Conservation (phyloP, 345 rosid genomes). For the Gynandropsis gynandra region DNA sequence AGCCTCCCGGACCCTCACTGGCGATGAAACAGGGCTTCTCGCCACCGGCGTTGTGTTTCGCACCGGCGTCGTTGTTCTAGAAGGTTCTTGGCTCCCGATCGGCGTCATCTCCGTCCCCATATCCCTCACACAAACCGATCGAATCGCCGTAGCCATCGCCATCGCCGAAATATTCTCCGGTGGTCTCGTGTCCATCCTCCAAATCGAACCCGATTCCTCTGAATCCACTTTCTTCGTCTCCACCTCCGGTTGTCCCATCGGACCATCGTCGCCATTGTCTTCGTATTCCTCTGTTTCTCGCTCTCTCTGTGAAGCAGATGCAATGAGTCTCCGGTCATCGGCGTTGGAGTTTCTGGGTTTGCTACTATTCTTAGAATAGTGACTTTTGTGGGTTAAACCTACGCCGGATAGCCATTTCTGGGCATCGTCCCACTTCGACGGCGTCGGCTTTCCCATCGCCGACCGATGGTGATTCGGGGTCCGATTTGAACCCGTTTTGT, state of each 20-base stretch:
- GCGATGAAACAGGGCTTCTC: constrained; percentile 75
- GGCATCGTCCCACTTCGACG: constrained; percentile 99
- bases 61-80: constrained; percentile 76
- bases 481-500: constrained; percentile 47
- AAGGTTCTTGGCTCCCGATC: constrained; percentile 84
- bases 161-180: constrained; percentile 35
- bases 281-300: constrained; percentile 42
- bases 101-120: constrained; percentile 99
- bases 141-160: constrained; percentile 34
- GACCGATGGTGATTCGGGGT: constrained; percentile 58
- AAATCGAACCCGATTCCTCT: constrained; percentile 38
- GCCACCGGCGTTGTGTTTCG: constrained; percentile 68
- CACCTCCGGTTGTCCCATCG: constrained; percentile 29
- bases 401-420: constrained; percentile 84
- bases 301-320: constrained; percentile 68
- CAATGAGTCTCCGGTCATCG: constrained; percentile 80
- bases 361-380: constrained; percentile 29
- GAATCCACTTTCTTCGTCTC: constrained; percentile 79
- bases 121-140: constrained; percentile 79
- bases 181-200: constrained; percentile 47
- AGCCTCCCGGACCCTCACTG: constrained; percentile 38
- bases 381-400: constrained; percentile 52
- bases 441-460: constrained; percentile 78
- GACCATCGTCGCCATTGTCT: constrained; percentile 35
- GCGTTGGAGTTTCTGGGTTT: constrained; percentile 86